Evolutionary conservation across 257 asterid species (phyloP).

Genomic region (Nicotiana sylvestris): DNA sequence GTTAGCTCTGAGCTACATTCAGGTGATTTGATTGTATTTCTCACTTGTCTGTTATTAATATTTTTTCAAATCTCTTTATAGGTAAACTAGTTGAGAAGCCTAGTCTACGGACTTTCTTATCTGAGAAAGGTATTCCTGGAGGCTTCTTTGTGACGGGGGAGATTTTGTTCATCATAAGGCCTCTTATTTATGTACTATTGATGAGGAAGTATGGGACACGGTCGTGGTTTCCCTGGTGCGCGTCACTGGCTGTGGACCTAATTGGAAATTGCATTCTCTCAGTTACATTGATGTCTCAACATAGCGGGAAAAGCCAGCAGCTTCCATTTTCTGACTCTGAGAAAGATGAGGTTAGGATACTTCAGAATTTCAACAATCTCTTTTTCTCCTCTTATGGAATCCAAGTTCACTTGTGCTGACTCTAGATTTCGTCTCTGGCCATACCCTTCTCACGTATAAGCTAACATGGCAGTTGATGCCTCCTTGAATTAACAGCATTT

Average conservation of each 20-base stretch:
- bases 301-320: conserved; percentile 23
- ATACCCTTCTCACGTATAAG: too few species aligned
- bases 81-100: conserved; percentile 31
- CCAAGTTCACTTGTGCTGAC: neutral
- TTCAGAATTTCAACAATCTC: neutral
- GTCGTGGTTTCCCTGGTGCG: conserved; percentile 89
- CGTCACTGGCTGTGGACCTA: conserved; percentile 68
- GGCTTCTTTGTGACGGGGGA: conserved; percentile 75
- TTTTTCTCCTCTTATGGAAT: neutral
- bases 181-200: conserved; percentile 74
- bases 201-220: conserved; percentile 63
- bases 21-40: neutral
- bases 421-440: neutral
- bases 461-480: neutral
- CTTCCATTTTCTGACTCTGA: conserved; percentile 48
- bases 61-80: neutral
- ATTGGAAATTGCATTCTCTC: conserved; percentile 64
- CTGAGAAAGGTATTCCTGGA: conserved; percentile 66
- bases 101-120: conserved; percentile 50
- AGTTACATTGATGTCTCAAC: conserved; percentile 23
- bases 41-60: neutral
- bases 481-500: neutral
- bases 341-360: conserved; percentile 65
- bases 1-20: neutral
- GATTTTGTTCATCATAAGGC: conserved; percentile 72